Evolutionary conservation across 495 filamentous ascomycete species (phyloP).

Genomic region (Annulohypoxylon stygium): DNA sequence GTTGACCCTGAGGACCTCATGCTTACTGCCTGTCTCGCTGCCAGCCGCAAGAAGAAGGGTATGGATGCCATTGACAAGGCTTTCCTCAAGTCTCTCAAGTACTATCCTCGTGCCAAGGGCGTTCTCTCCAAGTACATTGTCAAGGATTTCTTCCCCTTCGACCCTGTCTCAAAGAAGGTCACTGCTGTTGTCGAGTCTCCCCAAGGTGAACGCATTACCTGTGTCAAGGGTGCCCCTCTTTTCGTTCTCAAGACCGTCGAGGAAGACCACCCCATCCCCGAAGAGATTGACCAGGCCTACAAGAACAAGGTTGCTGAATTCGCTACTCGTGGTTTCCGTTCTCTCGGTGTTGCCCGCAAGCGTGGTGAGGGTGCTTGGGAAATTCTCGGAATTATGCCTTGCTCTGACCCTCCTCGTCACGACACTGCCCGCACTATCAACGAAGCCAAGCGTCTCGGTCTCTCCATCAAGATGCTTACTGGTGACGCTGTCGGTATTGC

Average conservation of each 20-base stretch:
- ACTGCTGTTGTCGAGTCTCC: slow-evolving; percentile 84
- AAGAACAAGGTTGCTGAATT: slow-evolving; percentile 92
- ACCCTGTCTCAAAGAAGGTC: slow-evolving; percentile 95
- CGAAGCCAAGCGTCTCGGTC: slow-evolving; percentile 87
- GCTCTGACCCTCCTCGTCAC: slow-evolving; percentile 90
- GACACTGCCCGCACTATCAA: slow-evolving; percentile 91
- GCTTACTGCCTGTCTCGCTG: slow-evolving; percentile 90
- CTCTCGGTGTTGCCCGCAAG: slow-evolving; percentile 91
- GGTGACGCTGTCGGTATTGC: slow-evolving; percentile 96
- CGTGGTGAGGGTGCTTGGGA: slow-evolving; percentile 82
- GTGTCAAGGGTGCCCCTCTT: slow-evolving; percentile 91
- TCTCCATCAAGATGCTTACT: slow-evolving; percentile 97
- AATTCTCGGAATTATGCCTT: slow-evolving; percentile 94
- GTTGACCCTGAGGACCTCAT: slow-evolving; percentile 87
- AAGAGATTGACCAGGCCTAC: slow-evolving; percentile 81
- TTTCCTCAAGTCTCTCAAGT: slow-evolving; percentile 84
- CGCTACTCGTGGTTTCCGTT: slow-evolving; percentile 90
- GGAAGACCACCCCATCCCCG: slow-evolving; percentile 80
- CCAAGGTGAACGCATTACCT: slow-evolving; percentile 83
- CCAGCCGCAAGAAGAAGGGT: slow-evolving; percentile 93
- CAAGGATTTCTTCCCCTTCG: slow-evolving; percentile 87
- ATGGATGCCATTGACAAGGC: slow-evolving; percentile 96
- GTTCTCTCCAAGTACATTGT: slow-evolving; percentile 82
- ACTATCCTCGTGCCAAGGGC: slow-evolving; percentile 82
- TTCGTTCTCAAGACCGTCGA: slow-evolving; percentile 86